Evolutionary conservation across 495 filamentous ascomycete species (phyloP), one percentile per base, ranked within the genome.

Genomic region (Aspergillus bridgeri): DNA sequence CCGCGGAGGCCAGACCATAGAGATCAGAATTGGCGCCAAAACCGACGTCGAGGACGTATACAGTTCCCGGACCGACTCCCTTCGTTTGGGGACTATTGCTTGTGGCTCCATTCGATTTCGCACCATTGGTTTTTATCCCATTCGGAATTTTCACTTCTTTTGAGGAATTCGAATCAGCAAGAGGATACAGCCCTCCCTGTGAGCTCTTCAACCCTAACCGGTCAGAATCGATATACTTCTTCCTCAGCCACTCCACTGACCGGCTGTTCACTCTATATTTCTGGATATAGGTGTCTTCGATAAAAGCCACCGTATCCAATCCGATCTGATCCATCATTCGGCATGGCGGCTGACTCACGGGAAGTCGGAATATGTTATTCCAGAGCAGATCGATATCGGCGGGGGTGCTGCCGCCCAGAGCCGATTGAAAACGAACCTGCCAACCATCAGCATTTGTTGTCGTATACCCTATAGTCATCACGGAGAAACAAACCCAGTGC

Each of bases 381-480:
- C 68, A 72, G 0, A 74, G 53, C 9, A 67, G 25, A 42, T 85
- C 81, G 25, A 85, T 76, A 52, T 82, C 76, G 15, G 66, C 63
- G 0, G 82, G 75, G 3, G 65, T 62, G 33, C 65, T 70, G 15
- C 80, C 0, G 79, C 82, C 81, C 81, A 86, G 20, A 86, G 70
- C 0, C 83, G 79, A 51, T 83, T 83, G 65, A 83, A 79, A 20
- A 86, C 75, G 60, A 84, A 79, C 8, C 69, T 74, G 33, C 1
- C 33, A 38, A 2, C 29, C 24, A 21, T 27, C 5, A 46, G 24
- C 22, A 48, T 27, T n/a, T n/a, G n/a, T n/a, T n/a, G n/a, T n/a
- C n/a, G n/a, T n/a, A n/a, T n/a, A n/a, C n/a, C n/a, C n/a, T n/a
- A n/a, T n/a, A n/a, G n/a, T n/a, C n/a, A n/a, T n/a, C n/a, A 24